Evolutionary conservation across 2,329 filamentous ascomycete genomes (phyloP), one percentile per base, ranked within the genome.

Genomic region (Neonectria coccinea): DNA sequence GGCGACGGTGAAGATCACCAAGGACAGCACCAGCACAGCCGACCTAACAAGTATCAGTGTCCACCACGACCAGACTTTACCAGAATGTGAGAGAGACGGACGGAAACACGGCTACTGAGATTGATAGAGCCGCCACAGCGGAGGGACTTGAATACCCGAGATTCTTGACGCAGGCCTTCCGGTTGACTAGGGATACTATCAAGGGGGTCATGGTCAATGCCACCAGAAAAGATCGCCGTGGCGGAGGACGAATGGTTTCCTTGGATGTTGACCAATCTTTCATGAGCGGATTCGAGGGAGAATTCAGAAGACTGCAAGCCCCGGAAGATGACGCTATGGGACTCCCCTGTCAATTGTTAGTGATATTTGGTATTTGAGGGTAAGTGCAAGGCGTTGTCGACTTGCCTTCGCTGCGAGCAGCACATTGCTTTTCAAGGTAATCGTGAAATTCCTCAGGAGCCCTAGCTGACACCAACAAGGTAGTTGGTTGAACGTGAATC

Each of bases 1-100:
- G 72, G 36, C 75, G 73, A 56, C 92, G 88, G 71, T 93, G 88
- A 25, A 97, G 78, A 68, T 97, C 92, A 5, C 87, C 86, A n/a
- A 98, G 80, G 2, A 98, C 81, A 27, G 94, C 94, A n/a, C 94
- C 93, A 27, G 91, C 92, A 78, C 96, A 98, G 3, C 93, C 92
- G 52, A 97, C 83, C 82, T 89, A 59, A 25, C 16, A n/a, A 39
- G 25, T 8, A 36, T 74, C n/a, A 73, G 51, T n/a, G 10, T 29
- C 8, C 39, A 36, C 11, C n/a, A 27, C 10, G 11, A 20, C 29
- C 9, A 1, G 5, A 41, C 29, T 9, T 39, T 9, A 56, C 9
- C 6, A 14, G 9, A 39, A 5, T 14, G 3, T 36, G 2, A 31
- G 7, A 8, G 33, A 33, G 10, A 57, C 58, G 70, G 75, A 92